Conservation (phyloP, 176 grass and related monocot species). For the Raddia guianensis region DNA sequence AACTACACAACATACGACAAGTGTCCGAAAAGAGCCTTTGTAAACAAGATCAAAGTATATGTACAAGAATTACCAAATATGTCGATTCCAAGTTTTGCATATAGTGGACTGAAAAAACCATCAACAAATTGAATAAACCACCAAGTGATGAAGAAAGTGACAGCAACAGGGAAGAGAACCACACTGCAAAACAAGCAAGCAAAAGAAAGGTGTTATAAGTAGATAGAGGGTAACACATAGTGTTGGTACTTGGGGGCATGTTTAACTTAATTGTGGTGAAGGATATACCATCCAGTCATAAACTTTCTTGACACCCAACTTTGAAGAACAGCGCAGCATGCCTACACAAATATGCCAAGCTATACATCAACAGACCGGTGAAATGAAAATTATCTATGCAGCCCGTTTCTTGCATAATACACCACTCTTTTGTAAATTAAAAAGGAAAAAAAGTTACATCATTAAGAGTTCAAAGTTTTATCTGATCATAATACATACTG, state of each 20-base stretch:
- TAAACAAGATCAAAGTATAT: not conserved
- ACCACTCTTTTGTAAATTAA: not conserved
- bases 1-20: not conserved
- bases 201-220: slow-evolving; percentile 12
- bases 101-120: slow-evolving; percentile 98
- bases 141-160: slow-evolving; percentile 99
- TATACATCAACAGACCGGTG: slow-evolving; percentile 29
- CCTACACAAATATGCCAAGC: slow-evolving; percentile 53
- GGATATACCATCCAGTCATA: slow-evolving; percentile 96
- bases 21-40: not conserved
- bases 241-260: slow-evolving; percentile 24
- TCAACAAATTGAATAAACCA: slow-evolving; percentile 99
- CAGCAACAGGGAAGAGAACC: slow-evolving; percentile 94
- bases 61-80: slow-evolving; percentile 77
- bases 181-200: slow-evolving; percentile 63
- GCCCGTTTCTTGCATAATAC: not conserved
- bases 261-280: slow-evolving; percentile 32
- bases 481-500: not conserved
- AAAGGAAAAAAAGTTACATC: not conserved
- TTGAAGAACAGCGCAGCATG: slow-evolving; percentile 97
- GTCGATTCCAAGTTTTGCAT: slow-evolving; percentile 81
- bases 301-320: slow-evolving; percentile 99
- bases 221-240: not conserved
- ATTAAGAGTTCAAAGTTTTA: not conserved
- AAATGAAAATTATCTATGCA: slow-evolving; percentile 24